phyloP scores from a whole-genome alignment of 176 grass and related monocot species.

The Dactylis glomerata region DNA sequence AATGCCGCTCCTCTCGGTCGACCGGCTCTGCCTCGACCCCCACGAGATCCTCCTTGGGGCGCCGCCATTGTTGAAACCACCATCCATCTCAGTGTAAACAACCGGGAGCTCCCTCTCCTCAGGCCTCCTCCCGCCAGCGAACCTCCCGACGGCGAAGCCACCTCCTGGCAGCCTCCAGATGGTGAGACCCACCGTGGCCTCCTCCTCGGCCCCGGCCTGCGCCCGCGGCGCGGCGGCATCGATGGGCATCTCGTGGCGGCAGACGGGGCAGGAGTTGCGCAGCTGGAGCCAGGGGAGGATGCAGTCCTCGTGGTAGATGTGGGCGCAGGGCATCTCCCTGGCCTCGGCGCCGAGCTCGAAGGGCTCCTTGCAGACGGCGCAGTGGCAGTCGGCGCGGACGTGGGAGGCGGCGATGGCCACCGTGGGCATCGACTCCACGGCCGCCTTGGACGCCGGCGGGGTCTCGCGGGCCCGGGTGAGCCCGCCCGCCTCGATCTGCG shows the following conservation, averaged over 20 bases:
- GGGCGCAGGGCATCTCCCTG: constrained; percentile 84
- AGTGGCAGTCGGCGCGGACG: constrained; percentile 55
- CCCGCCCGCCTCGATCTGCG: constrained; percentile 76
- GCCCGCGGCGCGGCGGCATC: constrained; percentile 18
- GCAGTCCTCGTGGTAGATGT: constrained; percentile 95
- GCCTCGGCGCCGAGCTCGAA: constrained; percentile 70
- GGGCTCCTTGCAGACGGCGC: constrained; percentile 92
- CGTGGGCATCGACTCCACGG: constrained; percentile 85
- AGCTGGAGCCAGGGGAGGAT: constrained; percentile 88
- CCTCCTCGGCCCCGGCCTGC: constrained; percentile 24
- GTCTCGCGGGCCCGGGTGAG: constrained; percentile 43
- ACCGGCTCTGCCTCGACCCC: constrained; percentile 59
- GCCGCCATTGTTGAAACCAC: constrained; percentile 63
- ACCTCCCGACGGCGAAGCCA: constrained; percentile 80
- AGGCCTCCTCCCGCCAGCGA: constrained; percentile 58
- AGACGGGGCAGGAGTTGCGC: constrained; percentile 87
- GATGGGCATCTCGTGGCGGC: constrained; percentile 88
- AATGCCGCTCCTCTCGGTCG: constrained; percentile 47
- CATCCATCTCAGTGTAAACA: constrained; percentile 94
- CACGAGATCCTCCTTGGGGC: constrained; percentile 76
- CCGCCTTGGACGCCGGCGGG: constrained; percentile 82
- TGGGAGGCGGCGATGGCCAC: constrained; percentile 45
- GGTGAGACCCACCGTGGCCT: constrained; percentile 67
- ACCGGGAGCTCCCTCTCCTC: constrained; percentile 87
- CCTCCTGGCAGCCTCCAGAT: constrained; percentile 96